Evolutionary conservation across 257 asterid genomes (phyloP), one percentile per base, ranked within the genome.

Genomic region (Solanum dulcamara): DNA sequence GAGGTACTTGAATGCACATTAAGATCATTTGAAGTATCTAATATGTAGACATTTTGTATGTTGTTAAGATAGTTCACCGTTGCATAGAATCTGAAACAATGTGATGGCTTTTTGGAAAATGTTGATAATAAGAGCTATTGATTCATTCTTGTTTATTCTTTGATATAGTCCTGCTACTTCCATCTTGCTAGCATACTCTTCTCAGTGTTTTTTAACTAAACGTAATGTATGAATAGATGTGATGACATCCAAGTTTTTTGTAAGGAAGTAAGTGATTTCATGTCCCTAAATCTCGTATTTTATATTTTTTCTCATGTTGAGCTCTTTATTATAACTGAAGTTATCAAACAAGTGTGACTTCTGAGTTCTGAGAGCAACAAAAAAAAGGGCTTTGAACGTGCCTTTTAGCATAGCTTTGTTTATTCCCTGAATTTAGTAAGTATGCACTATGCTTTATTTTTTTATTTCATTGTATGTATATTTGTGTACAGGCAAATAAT

Each of bases 401-500:
- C 42, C 3, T 26, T 77, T 48, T 79, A 28, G 64, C 26, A 15
- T 79, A 79, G 62, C 44, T 79, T 46, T 79, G 64, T 48, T 79
- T 28, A 26, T 50, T 79, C 83, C 80, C 26, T 48, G 42, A 79
- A 28, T 40, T 79, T 79, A 48, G 64, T 77, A 28, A 64, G 38
- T 28, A 26, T 77, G 83, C 83, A 17, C 42, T 60, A 28, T 38
- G 60, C 85, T 82, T 24, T 60, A 11, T 46, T 60, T 44, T 62
- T 6, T 62, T n/a, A 82, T 82, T 82, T 82, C 60, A 5, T 46
- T 57, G 38, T 83, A 57, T 28, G 64, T 71, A 26, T 85, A 81
- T 88, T 22, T 80, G 85, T 85, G 86, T 84, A 81, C 86, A 96
- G 98, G 99, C 98, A 89, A 93, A 96, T 89, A 95, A 90, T 88